Evolutionary conservation across 352 stramenopile genomes (phyloP).

Genomic region (Pythium volutum): DNA sequence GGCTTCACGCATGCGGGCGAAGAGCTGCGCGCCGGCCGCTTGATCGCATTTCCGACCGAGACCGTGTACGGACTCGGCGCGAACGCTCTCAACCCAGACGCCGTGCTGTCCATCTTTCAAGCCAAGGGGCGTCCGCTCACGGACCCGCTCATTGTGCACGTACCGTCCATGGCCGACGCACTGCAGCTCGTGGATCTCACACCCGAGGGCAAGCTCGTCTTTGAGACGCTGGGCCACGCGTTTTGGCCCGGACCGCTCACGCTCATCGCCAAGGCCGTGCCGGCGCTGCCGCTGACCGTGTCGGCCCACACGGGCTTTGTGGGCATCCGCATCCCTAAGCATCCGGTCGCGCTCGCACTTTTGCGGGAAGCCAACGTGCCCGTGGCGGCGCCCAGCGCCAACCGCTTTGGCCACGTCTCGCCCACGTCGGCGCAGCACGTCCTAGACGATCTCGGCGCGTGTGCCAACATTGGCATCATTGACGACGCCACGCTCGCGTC

Average conservation of each 20-base stretch:
- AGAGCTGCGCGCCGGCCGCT: slow-evolving; percentile 66
- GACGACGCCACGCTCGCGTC: slow-evolving; percentile 43
- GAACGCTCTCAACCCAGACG: slow-evolving; percentile 93
- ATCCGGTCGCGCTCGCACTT: slow-evolving; percentile 90
- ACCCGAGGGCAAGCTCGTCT: slow-evolving; percentile 52
- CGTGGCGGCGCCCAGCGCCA: slow-evolving; percentile 97
- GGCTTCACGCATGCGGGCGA: slow-evolving; percentile 53
- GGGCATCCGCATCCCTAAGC: slow-evolving; percentile 93
- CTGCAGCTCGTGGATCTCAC: slow-evolving; percentile 87
- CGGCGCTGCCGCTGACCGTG: slow-evolving; percentile 74
- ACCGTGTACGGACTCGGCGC: slow-evolving; percentile 99
- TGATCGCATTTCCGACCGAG: slow-evolving; percentile 98
- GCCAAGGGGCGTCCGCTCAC: slow-evolving; percentile 94
- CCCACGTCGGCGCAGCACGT: slow-evolving; percentile 96
- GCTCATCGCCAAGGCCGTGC: slow-evolving; percentile 92
- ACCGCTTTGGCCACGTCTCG: slow-evolving; percentile 98
- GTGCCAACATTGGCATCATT: slow-evolving; percentile 87
- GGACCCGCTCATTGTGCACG: slow-evolving; percentile 99
- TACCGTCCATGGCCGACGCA: slow-evolving; percentile 84
- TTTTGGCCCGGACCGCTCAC: slow-evolving; percentile 99
- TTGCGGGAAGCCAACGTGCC: slow-evolving; percentile 90
- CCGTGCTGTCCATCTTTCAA: slow-evolving; percentile 96
- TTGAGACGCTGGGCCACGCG: slow-evolving; percentile 76
- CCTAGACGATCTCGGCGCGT: slow-evolving; percentile 93
- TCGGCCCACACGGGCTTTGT: slow-evolving; percentile 97